Evolutionary conservation across 1,284 basidiomycete genomes (phyloP).

Genomic region (Boletellus deceptivus): DNA sequence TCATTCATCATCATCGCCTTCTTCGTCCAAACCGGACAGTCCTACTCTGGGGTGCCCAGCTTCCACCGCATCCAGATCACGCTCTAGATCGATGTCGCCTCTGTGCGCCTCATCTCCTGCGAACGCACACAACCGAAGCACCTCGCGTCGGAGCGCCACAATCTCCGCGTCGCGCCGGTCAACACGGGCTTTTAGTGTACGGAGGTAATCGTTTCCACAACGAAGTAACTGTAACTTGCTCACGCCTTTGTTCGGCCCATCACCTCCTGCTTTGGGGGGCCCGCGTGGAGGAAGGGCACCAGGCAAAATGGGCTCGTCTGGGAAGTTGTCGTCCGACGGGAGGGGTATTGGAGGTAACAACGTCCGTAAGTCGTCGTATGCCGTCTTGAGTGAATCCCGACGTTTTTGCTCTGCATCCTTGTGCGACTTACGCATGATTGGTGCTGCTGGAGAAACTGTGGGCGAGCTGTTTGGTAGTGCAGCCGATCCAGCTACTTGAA

Average conservation of each 20-base stretch:
- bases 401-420: conserved; percentile 98
- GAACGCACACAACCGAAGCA: conserved; percentile 56
- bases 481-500: conserved; percentile 24
- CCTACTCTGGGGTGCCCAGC: conserved; percentile 19
- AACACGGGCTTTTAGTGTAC: conserved; percentile 73
- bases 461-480: conserved; percentile 24
- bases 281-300: conserved; percentile 85
- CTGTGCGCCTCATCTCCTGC: conserved; percentile 31
- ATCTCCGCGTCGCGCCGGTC: conserved; percentile 86
- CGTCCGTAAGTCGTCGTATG: conserved; percentile 90
- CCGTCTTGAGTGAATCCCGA: conserved; percentile 92
- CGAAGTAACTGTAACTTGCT: conserved; percentile 91
- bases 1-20: conserved; percentile 28
- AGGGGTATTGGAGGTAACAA: conserved; percentile 88
- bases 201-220: conserved; percentile 87
- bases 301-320: conserved; percentile 67
- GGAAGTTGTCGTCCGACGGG: conserved; percentile 63
- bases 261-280: conserved; percentile 79
- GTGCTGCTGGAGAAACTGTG: conserved; percentile 28
- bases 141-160: conserved; percentile 63
- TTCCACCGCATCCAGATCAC: conserved; percentile 43
- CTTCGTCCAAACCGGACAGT: conserved; percentile 27
- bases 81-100: conserved; percentile 41
- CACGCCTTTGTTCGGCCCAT: conserved; percentile 92
- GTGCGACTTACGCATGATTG: conserved; percentile 79